A percentile compares a stretch with the other conserved stretches of the same genome.
phyloP scores from a whole-genome alignment of 2,329 filamentous ascomycete species.

The Fusarium multiceps region DNA sequence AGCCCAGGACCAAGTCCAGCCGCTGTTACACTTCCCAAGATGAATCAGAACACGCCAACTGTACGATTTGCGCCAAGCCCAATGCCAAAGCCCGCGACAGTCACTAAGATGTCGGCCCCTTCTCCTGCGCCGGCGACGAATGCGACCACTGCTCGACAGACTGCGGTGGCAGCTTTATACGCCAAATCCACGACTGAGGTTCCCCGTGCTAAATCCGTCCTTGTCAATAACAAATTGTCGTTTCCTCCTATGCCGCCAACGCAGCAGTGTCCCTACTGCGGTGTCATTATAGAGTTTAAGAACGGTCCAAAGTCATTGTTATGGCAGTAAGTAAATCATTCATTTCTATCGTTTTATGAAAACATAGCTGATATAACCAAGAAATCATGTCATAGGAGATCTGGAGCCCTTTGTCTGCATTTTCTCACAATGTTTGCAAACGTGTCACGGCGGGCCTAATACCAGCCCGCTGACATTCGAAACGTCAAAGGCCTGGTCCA shows the following conservation, averaged over 20 bases:
- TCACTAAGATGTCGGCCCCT: neutral
- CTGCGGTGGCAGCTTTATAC: neutral
- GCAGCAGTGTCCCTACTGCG: neutral
- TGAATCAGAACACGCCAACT: too few relatives aligned
- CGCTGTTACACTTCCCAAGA: neutral
- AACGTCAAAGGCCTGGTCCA: conserved; percentile 1
- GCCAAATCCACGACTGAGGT: neutral
- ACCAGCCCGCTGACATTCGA: neutral
- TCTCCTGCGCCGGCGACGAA: neutral
- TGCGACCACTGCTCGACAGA: neutral
- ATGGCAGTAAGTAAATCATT: neutral
- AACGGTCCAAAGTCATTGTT: neutral
- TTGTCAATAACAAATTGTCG: neutral
- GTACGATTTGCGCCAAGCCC: neutral
- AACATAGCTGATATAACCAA: neutral
- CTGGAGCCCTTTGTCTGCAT: conserved; percentile 1
- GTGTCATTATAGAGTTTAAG: neutral
- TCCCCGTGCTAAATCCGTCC: neutral
- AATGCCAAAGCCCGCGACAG: rapidly evolving
- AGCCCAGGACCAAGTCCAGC: rapidly evolving
- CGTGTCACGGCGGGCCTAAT: neutral
- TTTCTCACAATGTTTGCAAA: neutral
- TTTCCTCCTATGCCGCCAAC: neutral
- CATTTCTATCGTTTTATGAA: neutral
- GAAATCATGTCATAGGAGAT: neutral